These are phyloP conservation scores for Pulveroboletus sp. DNA, from an alignment of 768 basidiomycete species.

Conservation along the genomic window DNA sequence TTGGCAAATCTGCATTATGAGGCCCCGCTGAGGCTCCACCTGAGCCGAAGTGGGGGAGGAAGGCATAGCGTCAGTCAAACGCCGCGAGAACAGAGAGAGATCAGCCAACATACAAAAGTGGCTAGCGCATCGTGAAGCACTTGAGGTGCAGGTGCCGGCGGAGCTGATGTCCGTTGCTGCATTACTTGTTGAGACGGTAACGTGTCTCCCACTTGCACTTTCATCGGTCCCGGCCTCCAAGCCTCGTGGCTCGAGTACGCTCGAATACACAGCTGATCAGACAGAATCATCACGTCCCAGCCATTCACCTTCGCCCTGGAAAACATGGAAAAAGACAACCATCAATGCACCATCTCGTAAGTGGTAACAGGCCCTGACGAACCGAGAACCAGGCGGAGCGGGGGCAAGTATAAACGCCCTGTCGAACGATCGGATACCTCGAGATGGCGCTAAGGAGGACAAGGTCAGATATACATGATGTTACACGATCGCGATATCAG, in stretches of 20 bases:
- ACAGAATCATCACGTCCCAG: slow-evolving; percentile 88
- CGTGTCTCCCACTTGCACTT: slow-evolving; percentile 53
- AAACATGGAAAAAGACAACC: slow-evolving; percentile 11
- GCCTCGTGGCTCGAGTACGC: slow-evolving; percentile 79
- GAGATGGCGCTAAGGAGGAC: slow-evolving; percentile 50
- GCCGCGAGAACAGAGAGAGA: slow-evolving; percentile 6
- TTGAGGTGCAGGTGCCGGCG: slow-evolving; percentile 34
- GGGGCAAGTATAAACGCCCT: slow-evolving; percentile 85
- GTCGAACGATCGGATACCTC: slow-evolving; percentile 89
- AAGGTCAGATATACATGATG: slow-evolving; percentile 19
- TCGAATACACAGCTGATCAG: slow-evolving; percentile 81
- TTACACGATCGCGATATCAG: slow-evolving; percentile 5
- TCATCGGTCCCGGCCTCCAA: slow-evolving; percentile 72
- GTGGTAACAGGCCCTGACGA: slow-evolving; percentile 31
- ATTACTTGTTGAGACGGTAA: slow-evolving; percentile 16
- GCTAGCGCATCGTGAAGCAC: slow-evolving; percentile 48
- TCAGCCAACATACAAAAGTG: slow-evolving; percentile 47
- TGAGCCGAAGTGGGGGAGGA: slow-evolving; percentile 26
- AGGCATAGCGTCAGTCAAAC: slow-evolving; percentile 7
- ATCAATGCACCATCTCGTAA: slow-evolving; percentile 3
- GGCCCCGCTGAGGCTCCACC: slow-evolving; percentile 65
- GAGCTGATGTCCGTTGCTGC: slow-evolving; percentile 22
- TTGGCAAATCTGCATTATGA: slow-evolving; percentile 66
- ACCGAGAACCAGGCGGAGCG: slow-evolving; percentile 80
- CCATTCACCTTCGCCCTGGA: slow-evolving; percentile 70